Conservation (phyloP, 2,329 filamentous ascomycete genomes). For the Hypoxylon sp. region DNA sequence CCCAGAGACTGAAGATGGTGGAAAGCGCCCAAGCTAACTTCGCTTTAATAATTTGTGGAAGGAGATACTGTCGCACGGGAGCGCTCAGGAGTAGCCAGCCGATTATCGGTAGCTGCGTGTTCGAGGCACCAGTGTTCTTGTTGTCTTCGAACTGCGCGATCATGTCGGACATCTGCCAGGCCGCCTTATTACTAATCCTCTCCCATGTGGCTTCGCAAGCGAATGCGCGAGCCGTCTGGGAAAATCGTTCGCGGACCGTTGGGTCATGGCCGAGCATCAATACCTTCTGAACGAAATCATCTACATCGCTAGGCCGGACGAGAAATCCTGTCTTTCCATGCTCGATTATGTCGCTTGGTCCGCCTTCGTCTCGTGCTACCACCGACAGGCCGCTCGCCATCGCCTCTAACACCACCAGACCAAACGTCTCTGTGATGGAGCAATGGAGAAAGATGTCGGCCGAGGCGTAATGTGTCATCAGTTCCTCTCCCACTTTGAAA, state of each 20-base stretch:
- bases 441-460: slow-evolving; percentile 80
- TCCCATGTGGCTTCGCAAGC: slow-evolving; percentile 78
- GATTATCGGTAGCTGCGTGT: slow-evolving; percentile 55
- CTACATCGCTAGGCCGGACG: slow-evolving; percentile 71
- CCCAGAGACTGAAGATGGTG: slow-evolving; percentile 65
- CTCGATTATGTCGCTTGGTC: slow-evolving; percentile 76
- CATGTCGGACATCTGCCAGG: slow-evolving; percentile 72
- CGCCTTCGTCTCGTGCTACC: slow-evolving; percentile 77
- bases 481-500: slow-evolving; percentile 70
- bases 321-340: slow-evolving; percentile 73
- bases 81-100: slow-evolving; percentile 63
- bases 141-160: slow-evolving; percentile 63
- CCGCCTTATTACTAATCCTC: slow-evolving; percentile 78
- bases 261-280: slow-evolving; percentile 64
- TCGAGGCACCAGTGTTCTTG: slow-evolving; percentile 41
- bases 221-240: slow-evolving; percentile 64
- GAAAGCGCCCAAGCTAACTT: slow-evolving; percentile 62
- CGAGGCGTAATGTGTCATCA: slow-evolving; percentile 77
- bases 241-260: slow-evolving; percentile 62
- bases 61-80: slow-evolving; percentile 57
- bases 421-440: slow-evolving; percentile 80
- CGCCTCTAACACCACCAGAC: slow-evolving; percentile 77
- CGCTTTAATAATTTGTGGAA: slow-evolving; percentile 59
- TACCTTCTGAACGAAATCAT: slow-evolving; percentile 69
- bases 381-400: slow-evolving; percentile 81